Conservation (phyloP, 164 flowering plant species). For the Annona squamosa region DNA sequence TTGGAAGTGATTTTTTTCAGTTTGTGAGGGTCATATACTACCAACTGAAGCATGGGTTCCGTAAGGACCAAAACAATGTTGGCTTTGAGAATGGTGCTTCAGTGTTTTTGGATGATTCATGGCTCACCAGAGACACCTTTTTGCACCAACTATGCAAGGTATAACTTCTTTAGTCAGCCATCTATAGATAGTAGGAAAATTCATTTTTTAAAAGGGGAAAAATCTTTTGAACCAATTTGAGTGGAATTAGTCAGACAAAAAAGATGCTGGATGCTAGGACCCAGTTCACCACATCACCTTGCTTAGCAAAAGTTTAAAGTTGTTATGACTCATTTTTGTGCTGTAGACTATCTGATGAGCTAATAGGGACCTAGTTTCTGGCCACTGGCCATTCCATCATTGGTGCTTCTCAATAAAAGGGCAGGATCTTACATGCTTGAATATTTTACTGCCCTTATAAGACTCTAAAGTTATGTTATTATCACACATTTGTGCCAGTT, state of each 20-base stretch:
- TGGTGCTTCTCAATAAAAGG: neutral
- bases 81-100: constrained; percentile 33
- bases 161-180: neutral
- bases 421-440: neutral
- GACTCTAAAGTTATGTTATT: neutral
- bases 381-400: neutral
- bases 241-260: no score
- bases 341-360: neutral
- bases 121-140: constrained; percentile 76
- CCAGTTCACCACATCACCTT: neutral
- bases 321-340: no score
- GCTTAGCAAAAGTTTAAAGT: neutral
- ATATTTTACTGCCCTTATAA: neutral
- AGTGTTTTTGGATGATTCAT: constrained; percentile 67
- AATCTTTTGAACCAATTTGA: no score
- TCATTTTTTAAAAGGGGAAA: neutral
- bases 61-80: constrained; percentile 32
- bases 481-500: neutral
- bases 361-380: neutral
- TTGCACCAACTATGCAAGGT: constrained; percentile 80
- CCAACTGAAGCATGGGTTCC: constrained; percentile 74
- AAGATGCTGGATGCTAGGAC: neutral
- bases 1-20: constrained; percentile 30
- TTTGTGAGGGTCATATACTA: constrained; percentile 64
- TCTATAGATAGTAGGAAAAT: neutral